Base-by-base conservation (phyloP, 176 grass and related monocot species). In the Raddia distichophylla region DNA sequence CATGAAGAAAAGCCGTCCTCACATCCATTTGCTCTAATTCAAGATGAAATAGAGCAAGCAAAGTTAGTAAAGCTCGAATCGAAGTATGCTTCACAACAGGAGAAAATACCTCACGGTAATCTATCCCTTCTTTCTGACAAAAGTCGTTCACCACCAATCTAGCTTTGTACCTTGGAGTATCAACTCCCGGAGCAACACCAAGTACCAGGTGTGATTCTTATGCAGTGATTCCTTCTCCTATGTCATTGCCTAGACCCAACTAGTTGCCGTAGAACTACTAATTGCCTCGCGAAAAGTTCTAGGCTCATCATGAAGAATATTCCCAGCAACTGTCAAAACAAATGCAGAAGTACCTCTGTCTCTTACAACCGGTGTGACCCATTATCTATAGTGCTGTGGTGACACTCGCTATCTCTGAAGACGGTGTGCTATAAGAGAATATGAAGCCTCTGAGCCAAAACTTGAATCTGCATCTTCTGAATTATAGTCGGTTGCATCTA, bases 151-250 rank as follows among this genome's bases (percentile, higher is more conserved):
- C n/a, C n/a, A n/a, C n/a, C n/a, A n/a, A n/a, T n/a, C n/a, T n/a
- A n/a, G n/a, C n/a, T n/a, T n/a, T n/a, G n/a, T n/a, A n/a, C n/a
- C n/a, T n/a, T n/a, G n/a, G n/a, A n/a, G n/a, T n/a, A n/a, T n/a
- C n/a, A n/a, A n/a, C n/a, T n/a, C n/a, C n/a, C n/a, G n/a, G n/a
- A n/a, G n/a, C n/a, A n/a, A n/a, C 5, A 88, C 73, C 0, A 79
- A 45, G 7, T 77, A 37, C 74, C 46, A 88, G 34, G 33, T 82
- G 0, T 60, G 4, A 64, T 83, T 88, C 18, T 59, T 78, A 4
- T 88, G 19, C 27, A 83, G 32, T 73, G 35, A 75, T 33, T 44
- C 40, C 49, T 76, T 87, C 18, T 76, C 33, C 8, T 87, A 22
- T 15, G 11, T 8, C 61, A 87, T 82, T n/a, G 85, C 51, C 2